Base-by-base conservation (phyloP, 148 eudicot species). In the Salicornia ramosissima region DNA sequence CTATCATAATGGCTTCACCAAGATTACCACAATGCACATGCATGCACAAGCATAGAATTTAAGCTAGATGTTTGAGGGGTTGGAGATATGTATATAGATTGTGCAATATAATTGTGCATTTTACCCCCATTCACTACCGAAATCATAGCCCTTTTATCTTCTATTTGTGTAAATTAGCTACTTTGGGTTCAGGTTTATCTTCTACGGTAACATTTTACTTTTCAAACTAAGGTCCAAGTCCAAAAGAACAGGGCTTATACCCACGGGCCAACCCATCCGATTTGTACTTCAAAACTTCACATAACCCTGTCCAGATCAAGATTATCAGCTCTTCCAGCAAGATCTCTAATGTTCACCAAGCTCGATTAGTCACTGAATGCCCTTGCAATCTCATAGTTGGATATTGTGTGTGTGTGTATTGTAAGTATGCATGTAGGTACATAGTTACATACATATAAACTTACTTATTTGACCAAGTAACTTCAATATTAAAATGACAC, bases 271-370 rank as follows among this genome's bases (percentile, higher is more conserved):
- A n/a, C n/a, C n/a, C n/a, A n/a, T n/a, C n/a, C n/a, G n/a, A n/a
- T n/a, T n/a, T n/a, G n/a, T n/a, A n/a, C n/a, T n/a, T n/a, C n/a
- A n/a, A n/a, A n/a, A n/a, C n/a, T 6, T 9, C 59, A 25, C 59
- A 53, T 24, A 7, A 10, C 26, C 2, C 13, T 24, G 57, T 24
- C 57, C 6, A 14, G 59, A 26, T 12, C 59, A 26, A 25, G 29
- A 54, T 12, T 24, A 54, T 10, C 66, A 62, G 29, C 46, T 21
- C 45, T 62, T 62, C 43, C 8, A 62, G 66, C 49, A 36, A 62
- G 28, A 46, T 62, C 4, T 56, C 61, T 56, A 56, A 56, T 13
- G 9, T 56, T 56, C n/a, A 56, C 34, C 36, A 28, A 28, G 21
- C 61, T 28, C 33, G 7, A 56, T 8, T 56, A 63, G 47, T 19